Evolutionary conservation across 805 yeast species (phyloP).

Genomic region (Limtongozyma cylindracea): DNA sequence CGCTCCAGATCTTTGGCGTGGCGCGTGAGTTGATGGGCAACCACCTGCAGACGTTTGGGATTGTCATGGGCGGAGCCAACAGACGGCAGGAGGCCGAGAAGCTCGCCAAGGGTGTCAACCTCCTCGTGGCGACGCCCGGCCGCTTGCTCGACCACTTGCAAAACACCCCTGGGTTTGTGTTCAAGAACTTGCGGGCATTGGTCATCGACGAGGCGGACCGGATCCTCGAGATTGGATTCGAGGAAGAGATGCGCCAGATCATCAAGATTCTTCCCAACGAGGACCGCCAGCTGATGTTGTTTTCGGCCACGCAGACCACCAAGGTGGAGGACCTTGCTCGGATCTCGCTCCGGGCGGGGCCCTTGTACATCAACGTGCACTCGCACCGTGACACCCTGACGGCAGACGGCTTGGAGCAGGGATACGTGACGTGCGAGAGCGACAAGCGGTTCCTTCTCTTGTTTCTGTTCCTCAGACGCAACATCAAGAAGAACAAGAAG

Average conservation of each 20-base stretch:
- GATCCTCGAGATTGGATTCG: slow-evolving; percentile 92
- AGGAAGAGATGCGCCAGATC: slow-evolving; percentile 96
- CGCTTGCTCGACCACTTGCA: slow-evolving; percentile 90
- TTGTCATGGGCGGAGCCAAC: slow-evolving; percentile 96
- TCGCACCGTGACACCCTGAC: slow-evolving; percentile 67
- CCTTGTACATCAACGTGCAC: slow-evolving; percentile 81
- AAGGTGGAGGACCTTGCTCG: slow-evolving; percentile 97
- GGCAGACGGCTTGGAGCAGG: slow-evolving; percentile 94
- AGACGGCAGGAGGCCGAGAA: slow-evolving; percentile 95
- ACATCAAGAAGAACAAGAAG: slow-evolving; percentile 59
- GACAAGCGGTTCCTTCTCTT: slow-evolving; percentile 79
- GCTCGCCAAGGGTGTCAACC: slow-evolving; percentile 76
- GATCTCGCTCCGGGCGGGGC: slow-evolving; percentile 84
- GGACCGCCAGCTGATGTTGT: slow-evolving; percentile 87
- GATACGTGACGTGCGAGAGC: slow-evolving; percentile 92
- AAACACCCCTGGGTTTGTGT: slow-evolving; percentile 81
- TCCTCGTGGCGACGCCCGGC: slow-evolving; percentile 94
- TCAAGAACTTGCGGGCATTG: slow-evolving; percentile 81
- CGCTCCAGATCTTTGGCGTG: slow-evolving; percentile 93
- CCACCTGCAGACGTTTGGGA: slow-evolving; percentile 86
- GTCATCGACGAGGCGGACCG: slow-evolving; percentile 97
- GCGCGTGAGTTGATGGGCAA: slow-evolving; percentile 81
- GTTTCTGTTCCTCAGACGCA: slow-evolving; percentile 84
- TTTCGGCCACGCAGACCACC: slow-evolving; percentile 98
- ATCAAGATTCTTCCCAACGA: slow-evolving; percentile 81